Conservation (phyloP, 2,329 filamentous ascomycete genomes). For the Phaeophleospora eucalypticola region DNA sequence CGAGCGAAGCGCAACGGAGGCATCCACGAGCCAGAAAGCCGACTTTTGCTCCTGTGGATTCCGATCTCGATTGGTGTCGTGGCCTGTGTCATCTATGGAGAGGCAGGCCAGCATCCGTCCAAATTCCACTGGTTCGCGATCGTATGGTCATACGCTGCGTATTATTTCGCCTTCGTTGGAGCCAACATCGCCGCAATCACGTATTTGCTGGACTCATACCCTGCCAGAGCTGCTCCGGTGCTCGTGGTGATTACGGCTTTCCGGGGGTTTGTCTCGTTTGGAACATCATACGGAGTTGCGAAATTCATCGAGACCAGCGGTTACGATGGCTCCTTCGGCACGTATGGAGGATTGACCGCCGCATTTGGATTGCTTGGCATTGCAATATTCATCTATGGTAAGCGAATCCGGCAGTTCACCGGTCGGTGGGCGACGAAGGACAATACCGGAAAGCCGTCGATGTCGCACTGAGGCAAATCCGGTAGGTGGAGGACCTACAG, state of each 20-base stretch:
- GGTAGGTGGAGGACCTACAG: no score
- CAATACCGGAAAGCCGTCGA: slow-evolving; percentile 14
- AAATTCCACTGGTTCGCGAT: slow-evolving; percentile 26
- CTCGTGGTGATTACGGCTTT: slow-evolving; percentile 47
- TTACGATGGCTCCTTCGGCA: slow-evolving; percentile 33
- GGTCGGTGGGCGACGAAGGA: slow-evolving; percentile 27
- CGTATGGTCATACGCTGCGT: slow-evolving; percentile 22
- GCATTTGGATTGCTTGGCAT: slow-evolving; percentile 30
- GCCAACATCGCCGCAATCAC: slow-evolving; percentile 46
- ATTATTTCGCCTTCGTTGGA: slow-evolving; percentile 37
- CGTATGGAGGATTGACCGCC: slow-evolving; percentile 31
- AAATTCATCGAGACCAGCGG: slow-evolving; percentile 32
- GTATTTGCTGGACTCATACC: slow-evolving; percentile 45
- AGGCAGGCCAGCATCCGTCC: slow-evolving; percentile 18
- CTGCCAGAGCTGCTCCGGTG: slow-evolving; percentile 39
- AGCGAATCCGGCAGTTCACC: slow-evolving; percentile 32
- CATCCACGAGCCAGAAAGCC: slow-evolving; percentile 41
- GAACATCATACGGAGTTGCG: no score
- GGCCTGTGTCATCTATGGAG: slow-evolving; percentile 39
- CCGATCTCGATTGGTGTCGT: slow-evolving; percentile 39
- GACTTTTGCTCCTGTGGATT: slow-evolving; percentile 36
- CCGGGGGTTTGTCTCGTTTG: slow-evolving; percentile 46
- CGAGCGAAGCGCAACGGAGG: slow-evolving; percentile 36
- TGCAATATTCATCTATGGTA: slow-evolving; percentile 30
- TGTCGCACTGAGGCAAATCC: slow-evolving; percentile 18